phyloP scores from a whole-genome alignment of 257 asterid genomes.

The Thymus quinquecostatus region DNA sequence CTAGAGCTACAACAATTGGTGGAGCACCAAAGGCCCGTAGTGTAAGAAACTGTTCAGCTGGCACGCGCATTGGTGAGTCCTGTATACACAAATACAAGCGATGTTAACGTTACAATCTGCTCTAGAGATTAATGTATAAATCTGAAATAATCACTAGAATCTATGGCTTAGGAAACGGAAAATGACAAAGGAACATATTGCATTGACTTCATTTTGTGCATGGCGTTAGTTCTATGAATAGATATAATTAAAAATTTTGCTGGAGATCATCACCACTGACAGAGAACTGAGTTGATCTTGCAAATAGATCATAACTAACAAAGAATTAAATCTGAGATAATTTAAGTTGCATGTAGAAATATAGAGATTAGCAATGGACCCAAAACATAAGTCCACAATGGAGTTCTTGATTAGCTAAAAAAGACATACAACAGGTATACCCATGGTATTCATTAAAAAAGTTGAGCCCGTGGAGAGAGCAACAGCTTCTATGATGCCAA shows the following conservation, averaged over 20 bases:
- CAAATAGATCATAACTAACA: neutral
- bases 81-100: conserved; percentile 38
- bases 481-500: conserved; percentile 81
- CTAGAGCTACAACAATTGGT: conserved; percentile 89
- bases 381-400: conserved; percentile 16
- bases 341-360: conserved; percentile 18
- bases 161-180: neutral
- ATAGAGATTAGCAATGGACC: conserved; percentile 4
- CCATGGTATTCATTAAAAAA: conserved; percentile 78
- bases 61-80: conserved; percentile 93
- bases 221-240: neutral
- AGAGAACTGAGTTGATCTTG: conserved; percentile 11
- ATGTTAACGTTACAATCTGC: conserved; percentile 20
- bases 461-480: conserved; percentile 72
- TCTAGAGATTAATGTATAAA: conserved; percentile 22
- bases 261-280: conserved; percentile 4
- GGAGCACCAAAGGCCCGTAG: conserved; percentile 93
- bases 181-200: neutral
- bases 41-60: conserved; percentile 88
- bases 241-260: conserved; percentile 3
- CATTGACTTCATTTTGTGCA: conserved; percentile 9
- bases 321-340: conserved; percentile 4
- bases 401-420: conserved; percentile 40
- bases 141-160: conserved; percentile 5
- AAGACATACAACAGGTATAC: conserved; percentile 94